A percentile compares a stretch with the other conserved stretches of the same genome.
These are phyloP conservation scores for Boletales sp. DNA, from an alignment of 768 basidiomycete species.

Conservation along the genomic window DNA sequence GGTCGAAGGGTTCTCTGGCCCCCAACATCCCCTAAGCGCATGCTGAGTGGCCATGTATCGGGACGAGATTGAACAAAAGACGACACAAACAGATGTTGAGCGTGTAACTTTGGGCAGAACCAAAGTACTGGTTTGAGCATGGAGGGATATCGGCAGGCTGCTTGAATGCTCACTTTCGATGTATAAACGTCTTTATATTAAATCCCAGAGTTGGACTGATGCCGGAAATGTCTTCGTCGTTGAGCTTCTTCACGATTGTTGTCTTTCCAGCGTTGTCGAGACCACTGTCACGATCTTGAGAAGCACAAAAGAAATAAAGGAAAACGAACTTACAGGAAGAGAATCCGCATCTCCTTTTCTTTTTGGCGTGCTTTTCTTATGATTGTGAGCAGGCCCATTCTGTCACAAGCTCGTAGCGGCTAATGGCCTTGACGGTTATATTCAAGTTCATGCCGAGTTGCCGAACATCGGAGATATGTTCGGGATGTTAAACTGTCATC, in stretches of 20 bases:
- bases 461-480: too few species aligned
- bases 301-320: constrained; percentile 3
- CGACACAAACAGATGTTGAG: too few species aligned
- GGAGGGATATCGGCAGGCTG: constrained; percentile 13
- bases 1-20: constrained; percentile 94
- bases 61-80: too few species aligned
- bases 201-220: constrained; percentile 96
- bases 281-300: constrained; percentile 53
- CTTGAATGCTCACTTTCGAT: constrained; percentile 66
- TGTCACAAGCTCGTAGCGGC: too few species aligned
- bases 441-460: too few species aligned
- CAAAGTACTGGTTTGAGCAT: constrained; percentile 20
- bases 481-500: too few species aligned
- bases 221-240: constrained; percentile 65
- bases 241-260: constrained; percentile 64
- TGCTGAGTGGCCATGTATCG: too few species aligned
- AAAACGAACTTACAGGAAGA: constrained; percentile 70
- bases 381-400: constrained; percentile 93
- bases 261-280: constrained; percentile 98
- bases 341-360: constrained; percentile 92
- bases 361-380: constrained; percentile 95
- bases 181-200: constrained; percentile 96
- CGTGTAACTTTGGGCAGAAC: constrained; percentile 7
- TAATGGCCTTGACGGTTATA: too few species aligned
- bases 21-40: constrained; percentile 90